These are phyloP conservation scores for Petrea volubilis DNA, from an alignment of 257 asterid genomes.

Conservation along the genomic window DNA sequence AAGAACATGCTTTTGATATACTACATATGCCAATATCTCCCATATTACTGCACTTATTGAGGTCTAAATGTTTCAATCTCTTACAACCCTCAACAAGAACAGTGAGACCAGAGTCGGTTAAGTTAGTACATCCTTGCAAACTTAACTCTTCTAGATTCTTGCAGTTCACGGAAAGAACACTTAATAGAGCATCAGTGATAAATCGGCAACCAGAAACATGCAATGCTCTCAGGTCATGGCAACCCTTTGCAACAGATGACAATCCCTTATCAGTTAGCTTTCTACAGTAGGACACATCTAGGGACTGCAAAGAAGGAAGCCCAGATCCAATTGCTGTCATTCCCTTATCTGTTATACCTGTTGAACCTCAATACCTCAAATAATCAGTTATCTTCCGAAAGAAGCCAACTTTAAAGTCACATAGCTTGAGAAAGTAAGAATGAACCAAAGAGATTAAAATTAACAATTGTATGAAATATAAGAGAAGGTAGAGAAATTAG, in stretches of 20 bases:
- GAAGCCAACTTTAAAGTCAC: constrained; percentile 4
- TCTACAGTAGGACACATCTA: constrained; percentile 89
- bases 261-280: constrained; percentile 85
- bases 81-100: constrained; percentile 76
- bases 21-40: constrained; percentile 66
- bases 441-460: not conserved
- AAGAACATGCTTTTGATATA: constrained; percentile 63
- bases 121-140: constrained; percentile 72
- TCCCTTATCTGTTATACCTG: constrained; percentile 89
- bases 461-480: not conserved
- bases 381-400: constrained; percentile 11
- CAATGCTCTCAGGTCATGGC: constrained; percentile 63
- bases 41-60: constrained; percentile 79
- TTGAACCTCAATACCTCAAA: constrained; percentile 18
- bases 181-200: constrained; percentile 61
- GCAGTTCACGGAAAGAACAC: constrained; percentile 73
- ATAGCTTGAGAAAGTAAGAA: constrained; percentile 7
- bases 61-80: constrained; percentile 62
- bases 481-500: not conserved
- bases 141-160: constrained; percentile 64
- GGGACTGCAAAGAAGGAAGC: constrained; percentile 62
- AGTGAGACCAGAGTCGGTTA: constrained; percentile 77
- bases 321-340: constrained; percentile 62
- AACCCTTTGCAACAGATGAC: constrained; percentile 69
- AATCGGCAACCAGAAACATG: constrained; percentile 77